Conservation (phyloP, 2,329 filamentous ascomycete species). For the Fusarium sp. region DNA sequence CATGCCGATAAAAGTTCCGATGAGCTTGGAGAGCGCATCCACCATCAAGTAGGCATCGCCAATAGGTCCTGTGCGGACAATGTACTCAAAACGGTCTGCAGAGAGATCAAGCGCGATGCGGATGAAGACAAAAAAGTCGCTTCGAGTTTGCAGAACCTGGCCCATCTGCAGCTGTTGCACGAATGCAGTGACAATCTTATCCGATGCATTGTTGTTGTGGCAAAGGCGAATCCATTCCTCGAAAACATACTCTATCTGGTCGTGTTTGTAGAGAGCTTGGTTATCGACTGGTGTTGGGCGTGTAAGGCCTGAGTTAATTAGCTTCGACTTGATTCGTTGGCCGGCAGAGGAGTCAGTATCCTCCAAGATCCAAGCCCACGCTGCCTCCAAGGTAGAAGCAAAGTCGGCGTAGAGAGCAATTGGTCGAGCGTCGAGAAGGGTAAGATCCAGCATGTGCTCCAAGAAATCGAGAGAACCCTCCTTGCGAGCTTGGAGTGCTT, state of each 20-base stretch:
- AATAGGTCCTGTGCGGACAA: conserved; percentile 70
- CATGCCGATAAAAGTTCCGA: conserved; percentile 79
- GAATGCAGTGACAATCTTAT: conserved; percentile 79
- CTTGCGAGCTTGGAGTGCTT: conserved; percentile 77
- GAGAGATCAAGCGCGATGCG: conserved; percentile 84
- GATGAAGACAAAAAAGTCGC: conserved; percentile 83
- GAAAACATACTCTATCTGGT: conserved; percentile 94
- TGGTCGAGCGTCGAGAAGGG: conserved; percentile 81
- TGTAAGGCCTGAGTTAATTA: conserved; percentile 55
- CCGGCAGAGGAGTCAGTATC: conserved; percentile 73
- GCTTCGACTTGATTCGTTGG: conserved; percentile 77
- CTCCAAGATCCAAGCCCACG: conserved; percentile 83
- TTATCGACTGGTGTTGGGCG: conserved; percentile 61
- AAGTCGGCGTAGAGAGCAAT: conserved; percentile 87
- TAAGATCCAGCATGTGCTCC: conserved; percentile 80
- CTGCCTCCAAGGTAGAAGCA: conserved; percentile 80
- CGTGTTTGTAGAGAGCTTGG: conserved; percentile 66
- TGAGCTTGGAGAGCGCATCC: conserved; percentile 85
- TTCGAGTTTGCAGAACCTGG: conserved; percentile 76
- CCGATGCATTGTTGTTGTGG: conserved; percentile 79
- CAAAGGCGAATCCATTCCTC: conserved; percentile 92
- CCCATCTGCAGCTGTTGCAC: conserved; percentile 84
- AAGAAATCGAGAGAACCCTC: conserved; percentile 81
- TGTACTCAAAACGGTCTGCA: conserved; percentile 80
- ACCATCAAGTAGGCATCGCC: conserved; percentile 69